Conservation (phyloP, 2,329 filamentous ascomycete species). For the Epichloe bromicola region DNA sequence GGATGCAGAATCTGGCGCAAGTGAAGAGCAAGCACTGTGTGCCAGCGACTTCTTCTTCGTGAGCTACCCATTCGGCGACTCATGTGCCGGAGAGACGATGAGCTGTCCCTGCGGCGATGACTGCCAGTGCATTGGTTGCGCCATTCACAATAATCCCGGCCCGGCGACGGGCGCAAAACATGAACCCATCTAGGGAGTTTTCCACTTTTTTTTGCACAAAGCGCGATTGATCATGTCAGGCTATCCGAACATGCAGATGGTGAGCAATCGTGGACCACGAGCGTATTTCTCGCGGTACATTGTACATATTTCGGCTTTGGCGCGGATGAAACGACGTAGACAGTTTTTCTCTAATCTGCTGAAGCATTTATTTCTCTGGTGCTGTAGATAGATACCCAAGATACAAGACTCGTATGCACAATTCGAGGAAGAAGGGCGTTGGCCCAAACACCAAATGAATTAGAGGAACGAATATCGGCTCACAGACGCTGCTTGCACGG, state of each 20-base stretch:
- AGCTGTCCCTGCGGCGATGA: conserved; percentile 47
- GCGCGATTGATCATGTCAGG: too few species aligned
- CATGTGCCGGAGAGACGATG: conserved; percentile 34
- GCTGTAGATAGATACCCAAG: neutral
- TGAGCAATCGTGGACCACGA: too few species aligned
- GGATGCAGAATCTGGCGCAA: conserved; percentile 28
- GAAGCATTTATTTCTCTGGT: neutral
- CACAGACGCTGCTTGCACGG: too few species aligned
- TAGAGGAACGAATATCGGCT: neutral
- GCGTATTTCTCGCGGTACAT: neutral
- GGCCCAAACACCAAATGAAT: neutral
- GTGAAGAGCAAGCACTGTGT: conserved; percentile 38
- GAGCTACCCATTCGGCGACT: conserved; percentile 35
- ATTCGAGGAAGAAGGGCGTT: neutral
- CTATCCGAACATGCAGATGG: too few species aligned
- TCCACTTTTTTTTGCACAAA: too few species aligned
- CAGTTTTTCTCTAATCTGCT: too few species aligned
- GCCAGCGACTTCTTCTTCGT: conserved; percentile 48
- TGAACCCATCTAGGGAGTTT: neutral
- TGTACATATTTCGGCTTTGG: too few species aligned
- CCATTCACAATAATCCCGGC: conserved; percentile 32
- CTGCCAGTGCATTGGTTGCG: conserved; percentile 44
- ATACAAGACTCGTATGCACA: neutral
- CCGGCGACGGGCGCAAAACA: neutral
- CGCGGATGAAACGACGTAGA: too few species aligned